phyloP scores from a whole-genome alignment of 768 basidiomycete species.

The Kwoniella europaea region DNA sequence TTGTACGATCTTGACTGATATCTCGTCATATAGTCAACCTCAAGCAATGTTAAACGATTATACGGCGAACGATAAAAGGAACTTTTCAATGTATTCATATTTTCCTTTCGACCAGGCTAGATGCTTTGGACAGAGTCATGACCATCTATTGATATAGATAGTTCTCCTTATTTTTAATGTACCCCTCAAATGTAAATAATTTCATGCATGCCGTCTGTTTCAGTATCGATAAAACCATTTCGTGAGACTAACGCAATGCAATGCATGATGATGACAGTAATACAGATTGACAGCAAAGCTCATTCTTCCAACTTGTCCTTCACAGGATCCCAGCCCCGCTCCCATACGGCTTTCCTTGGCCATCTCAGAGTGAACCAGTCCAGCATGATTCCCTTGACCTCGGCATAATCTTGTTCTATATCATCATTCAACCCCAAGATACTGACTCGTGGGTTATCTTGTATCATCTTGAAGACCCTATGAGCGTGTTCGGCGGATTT shows the following conservation, averaged over 20 bases:
- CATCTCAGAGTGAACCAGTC: slow-evolving; percentile 45
- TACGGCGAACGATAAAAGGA: background rate
- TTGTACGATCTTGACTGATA: background rate
- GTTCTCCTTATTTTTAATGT: background rate
- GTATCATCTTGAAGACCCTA: slow-evolving; percentile 40
- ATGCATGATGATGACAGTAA: background rate
- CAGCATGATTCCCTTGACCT: slow-evolving; percentile 34
- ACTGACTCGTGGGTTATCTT: slow-evolving; percentile 35
- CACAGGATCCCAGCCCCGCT: slow-evolving; percentile 37
- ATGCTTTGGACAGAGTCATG: slow-evolving; percentile 1
- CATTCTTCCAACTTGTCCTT: slow-evolving; percentile 16
- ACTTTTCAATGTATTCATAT: slow-evolving; percentile 4
- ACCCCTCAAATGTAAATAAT: background rate
- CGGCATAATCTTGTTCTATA: slow-evolving; percentile 49
- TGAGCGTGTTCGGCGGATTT: slow-evolving; percentile 38
- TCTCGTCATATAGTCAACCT: slow-evolving; percentile 32
- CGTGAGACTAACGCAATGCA: slow-evolving; percentile 10
- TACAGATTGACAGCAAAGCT: background rate
- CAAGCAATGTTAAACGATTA: slow-evolving; percentile 23
- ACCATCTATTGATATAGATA: background rate
- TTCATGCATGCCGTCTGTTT: background rate
- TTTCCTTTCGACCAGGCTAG: slow-evolving; percentile 14
- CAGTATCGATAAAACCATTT: background rate
- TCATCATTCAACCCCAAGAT: slow-evolving; percentile 55
- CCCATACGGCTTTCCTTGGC: slow-evolving; percentile 48